phyloP scores from a whole-genome alignment of 2,329 filamentous ascomycete genomes.

The Penicillium vulpinum region DNA sequence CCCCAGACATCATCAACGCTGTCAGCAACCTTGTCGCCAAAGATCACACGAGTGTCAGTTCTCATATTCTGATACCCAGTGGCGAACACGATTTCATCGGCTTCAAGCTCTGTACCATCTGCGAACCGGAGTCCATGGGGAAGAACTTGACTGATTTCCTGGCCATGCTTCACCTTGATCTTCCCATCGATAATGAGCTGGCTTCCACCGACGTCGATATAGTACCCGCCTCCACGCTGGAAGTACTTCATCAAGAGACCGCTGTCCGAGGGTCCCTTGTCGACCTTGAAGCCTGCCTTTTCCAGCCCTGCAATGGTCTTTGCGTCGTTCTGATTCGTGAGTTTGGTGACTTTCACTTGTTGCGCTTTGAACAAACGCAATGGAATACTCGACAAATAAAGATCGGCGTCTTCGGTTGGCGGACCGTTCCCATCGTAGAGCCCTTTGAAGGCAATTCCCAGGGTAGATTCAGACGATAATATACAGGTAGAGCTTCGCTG shows the following conservation, averaged over 20 bases:
- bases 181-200: slow-evolving; percentile 63
- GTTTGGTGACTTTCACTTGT: slow-evolving; percentile 50
- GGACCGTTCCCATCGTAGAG: slow-evolving; percentile 54
- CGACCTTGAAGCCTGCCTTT: slow-evolving; percentile 61
- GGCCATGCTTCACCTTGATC: slow-evolving; percentile 64
- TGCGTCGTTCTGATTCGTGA: slow-evolving; percentile 38
- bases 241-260: slow-evolving; percentile 65
- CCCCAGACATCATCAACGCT: slow-evolving; percentile 64
- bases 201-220: slow-evolving; percentile 67
- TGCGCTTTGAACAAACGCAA: slow-evolving; percentile 61
- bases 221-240: slow-evolving; percentile 67
- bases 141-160: slow-evolving; percentile 57
- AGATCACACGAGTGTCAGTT: slow-evolving; percentile 59
- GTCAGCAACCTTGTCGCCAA: slow-evolving; percentile 63
- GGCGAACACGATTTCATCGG: slow-evolving; percentile 64
- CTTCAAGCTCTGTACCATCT: slow-evolving; percentile 60
- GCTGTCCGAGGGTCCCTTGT: slow-evolving; percentile 57
- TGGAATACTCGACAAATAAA: slow-evolving; percentile 60
- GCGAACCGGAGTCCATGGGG: slow-evolving; percentile 52
- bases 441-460: slow-evolving; percentile 55
- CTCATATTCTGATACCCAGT: slow-evolving; percentile 67
- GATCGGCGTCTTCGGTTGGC: slow-evolving; percentile 65
- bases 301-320: slow-evolving; percentile 48
- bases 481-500: slow-evolving; percentile 68
- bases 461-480: slow-evolving; percentile 56